These are phyloP conservation scores for Arctium lappa DNA, from an alignment of 129 eudicot genomes.

Conservation along the genomic window DNA sequence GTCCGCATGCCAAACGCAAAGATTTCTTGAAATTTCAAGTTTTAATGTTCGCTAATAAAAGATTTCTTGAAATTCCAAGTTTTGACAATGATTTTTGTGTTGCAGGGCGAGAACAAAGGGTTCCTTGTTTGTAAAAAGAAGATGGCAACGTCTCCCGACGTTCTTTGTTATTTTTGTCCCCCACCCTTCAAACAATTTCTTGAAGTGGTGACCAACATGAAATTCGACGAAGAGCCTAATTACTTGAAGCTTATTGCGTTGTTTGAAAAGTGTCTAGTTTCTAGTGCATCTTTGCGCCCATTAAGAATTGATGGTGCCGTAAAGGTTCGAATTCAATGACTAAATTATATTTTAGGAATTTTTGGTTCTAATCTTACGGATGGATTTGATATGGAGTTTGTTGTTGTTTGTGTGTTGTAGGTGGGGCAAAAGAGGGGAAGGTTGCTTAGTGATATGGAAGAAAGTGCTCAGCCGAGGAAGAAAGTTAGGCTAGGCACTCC, in stretches of 20 bases:
- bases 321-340: conserved; percentile 41
- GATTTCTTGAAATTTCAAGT: background rate
- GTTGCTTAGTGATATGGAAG: conserved; percentile 51
- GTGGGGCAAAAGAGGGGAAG: conserved; percentile 90
- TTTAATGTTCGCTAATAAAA: background rate
- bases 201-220: conserved; percentile 54
- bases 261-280: conserved; percentile 41
- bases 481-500: conserved; percentile 79
- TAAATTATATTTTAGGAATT: background rate
- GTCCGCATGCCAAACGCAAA: background rate
- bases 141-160: conserved; percentile 66
- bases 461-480: conserved; percentile 69
- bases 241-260: conserved; percentile 58
- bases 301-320: conserved; percentile 71
- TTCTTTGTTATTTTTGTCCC: conserved; percentile 61
- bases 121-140: conserved; percentile 69
- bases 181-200: conserved; percentile 51
- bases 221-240: conserved; percentile 68
- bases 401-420: conserved; percentile 35
- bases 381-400: background rate
- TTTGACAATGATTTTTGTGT: background rate
- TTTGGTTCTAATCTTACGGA: background rate
- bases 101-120: conserved; percentile 72
- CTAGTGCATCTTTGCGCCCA: conserved; percentile 39
- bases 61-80: too few species aligned